Evolutionary conservation across 768 basidiomycete genomes (phyloP), one percentile per base, ranked within the genome.

Genomic region (Pholiota microspora): DNA sequence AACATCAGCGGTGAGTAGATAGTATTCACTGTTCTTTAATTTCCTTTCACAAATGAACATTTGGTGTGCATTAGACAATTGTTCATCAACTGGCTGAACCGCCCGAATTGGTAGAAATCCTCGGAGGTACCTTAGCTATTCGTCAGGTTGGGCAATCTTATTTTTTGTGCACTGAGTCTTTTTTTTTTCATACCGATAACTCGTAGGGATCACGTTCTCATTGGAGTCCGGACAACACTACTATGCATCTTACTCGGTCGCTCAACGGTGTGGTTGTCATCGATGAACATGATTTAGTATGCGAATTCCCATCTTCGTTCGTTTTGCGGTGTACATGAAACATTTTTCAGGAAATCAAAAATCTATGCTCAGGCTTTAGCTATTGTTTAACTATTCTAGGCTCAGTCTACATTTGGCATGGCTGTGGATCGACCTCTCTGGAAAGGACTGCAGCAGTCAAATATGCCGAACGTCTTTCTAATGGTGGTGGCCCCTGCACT

Each of bases 341-440:
- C 23, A 25, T 59, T 54, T 12, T 32, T 5, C 45, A 87, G 88
- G 74, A 67, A 53, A 71, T 86, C 59, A 79, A 73, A 55, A 89
- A 88, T 63, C 71, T 94, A 1, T 93, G 91, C 65, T 92, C 91
- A 8, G 92, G 80, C n/a, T 93, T 84, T 68, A 90, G 88, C 60
- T 92, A 88, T 66, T 92, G 89, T 60, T 59, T 91, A 31, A 81
- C 85, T 2, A 74, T 92, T 44, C 71, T 93, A 56, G 82, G 82
- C 31, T 81, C 82, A 2, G 71, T 87, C 32, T 92, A 90, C 59
- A 81, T 93, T 29, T 94, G 92, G 92, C 76, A 92, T 65, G 92
- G 92, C 3, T 75, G 80, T 49, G 92, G 92, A 23, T 85, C 91
- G 2, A 73, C 73, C 12, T 44, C 73, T 5, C 57, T 60, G 28